Conservation (phyloP, 306 rosid genomes). For the Trifolium pratense region DNA sequence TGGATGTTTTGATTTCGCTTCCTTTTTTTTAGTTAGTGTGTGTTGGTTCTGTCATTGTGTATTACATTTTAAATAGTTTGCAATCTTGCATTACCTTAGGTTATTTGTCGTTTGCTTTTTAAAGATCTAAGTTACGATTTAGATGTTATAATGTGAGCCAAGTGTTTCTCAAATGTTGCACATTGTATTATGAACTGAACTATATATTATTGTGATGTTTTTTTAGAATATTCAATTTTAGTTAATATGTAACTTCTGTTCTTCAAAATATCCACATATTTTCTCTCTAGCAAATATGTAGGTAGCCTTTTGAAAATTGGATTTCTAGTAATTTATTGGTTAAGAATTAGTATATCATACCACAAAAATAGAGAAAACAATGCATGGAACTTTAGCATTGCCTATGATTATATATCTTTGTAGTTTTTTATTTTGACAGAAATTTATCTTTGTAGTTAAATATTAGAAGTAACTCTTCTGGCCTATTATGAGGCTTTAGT, state of each 20-base stretch:
- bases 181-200: background rate
- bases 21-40: background rate
- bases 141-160: background rate
- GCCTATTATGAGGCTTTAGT: too few species aligned
- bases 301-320: background rate
- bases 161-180: background rate
- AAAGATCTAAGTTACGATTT: background rate
- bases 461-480: too few species aligned
- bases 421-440: too few species aligned
- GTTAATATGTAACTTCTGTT: too few species aligned
- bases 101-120: background rate
- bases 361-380: too few species aligned
- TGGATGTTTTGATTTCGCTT: background rate
- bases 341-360: too few species aligned
- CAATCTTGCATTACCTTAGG: background rate
- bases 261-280: background rate
- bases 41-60: background rate
- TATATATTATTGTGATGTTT: too few species aligned
- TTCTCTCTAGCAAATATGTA: background rate
- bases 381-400: too few species aligned
- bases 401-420: too few species aligned
- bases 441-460: too few species aligned
- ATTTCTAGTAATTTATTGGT: background rate
- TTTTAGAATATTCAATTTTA: too few species aligned
- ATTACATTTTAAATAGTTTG: background rate